These are phyloP conservation scores for Asterella californica DNA, from an alignment of 225 moss, liverwort and hornwort genomes.

Conservation along the genomic window DNA sequence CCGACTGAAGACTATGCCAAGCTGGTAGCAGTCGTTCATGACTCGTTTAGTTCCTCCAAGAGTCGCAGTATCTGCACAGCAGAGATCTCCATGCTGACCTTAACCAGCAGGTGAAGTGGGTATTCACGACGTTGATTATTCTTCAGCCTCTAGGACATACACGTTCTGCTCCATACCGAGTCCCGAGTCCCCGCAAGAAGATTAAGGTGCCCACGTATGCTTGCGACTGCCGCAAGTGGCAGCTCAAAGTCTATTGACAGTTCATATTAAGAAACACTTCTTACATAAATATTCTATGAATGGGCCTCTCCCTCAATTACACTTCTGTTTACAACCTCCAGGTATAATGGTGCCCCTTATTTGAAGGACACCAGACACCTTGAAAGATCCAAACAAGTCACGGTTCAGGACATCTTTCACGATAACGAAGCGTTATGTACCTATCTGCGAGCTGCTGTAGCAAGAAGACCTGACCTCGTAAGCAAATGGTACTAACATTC, in stretches of 20 bases:
- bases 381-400: background rate
- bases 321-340: background rate
- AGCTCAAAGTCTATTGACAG: background rate
- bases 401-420: background rate
- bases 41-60: no score
- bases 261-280: background rate
- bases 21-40: no score
- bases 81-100: no score
- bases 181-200: no score
- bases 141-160: no score
- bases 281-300: background rate
- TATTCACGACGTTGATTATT: no score
- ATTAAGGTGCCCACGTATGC: no score
- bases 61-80: no score
- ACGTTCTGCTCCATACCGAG: no score
- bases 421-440: background rate
- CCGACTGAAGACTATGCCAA: no score
- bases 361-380: background rate
- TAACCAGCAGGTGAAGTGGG: no score
- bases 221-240: background rate
- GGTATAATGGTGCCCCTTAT: background rate
- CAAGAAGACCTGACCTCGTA: constrained; percentile 10
- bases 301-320: background rate
- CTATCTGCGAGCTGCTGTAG: background rate
- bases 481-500: constrained; percentile 17